Base-by-base conservation (phyloP, 306 rosid species). In the Gillenia trifoliata region DNA sequence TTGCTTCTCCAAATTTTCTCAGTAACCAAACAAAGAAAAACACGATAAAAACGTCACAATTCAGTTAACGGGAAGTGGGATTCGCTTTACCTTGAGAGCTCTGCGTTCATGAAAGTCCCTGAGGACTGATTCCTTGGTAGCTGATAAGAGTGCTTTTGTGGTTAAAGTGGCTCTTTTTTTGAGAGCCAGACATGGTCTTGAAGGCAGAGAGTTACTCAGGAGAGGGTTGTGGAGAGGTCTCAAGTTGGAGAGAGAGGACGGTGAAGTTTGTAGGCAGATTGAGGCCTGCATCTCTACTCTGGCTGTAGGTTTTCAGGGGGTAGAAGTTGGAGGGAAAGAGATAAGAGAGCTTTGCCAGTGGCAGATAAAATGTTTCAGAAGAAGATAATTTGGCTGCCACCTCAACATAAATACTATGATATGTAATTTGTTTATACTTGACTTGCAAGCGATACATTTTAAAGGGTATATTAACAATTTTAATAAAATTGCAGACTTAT, bases 51-150 rank as follows among this genome's bases (percentile, higher is more conserved):
- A 45, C 5, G 47, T 20, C 1, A 17, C 41, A 70, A 38, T 6
- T 3, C 49, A 26, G 33, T 55, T 22, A 74, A 52, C 1, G 31
- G 17, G 30, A 74, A 64, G 33, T 40, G 76, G 59, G 40, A 40
- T 60, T 75, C 36, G 38, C 17, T 47, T 70, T 71, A 93, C 98
- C 94, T 93, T 93, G 81, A 93, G 94, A 69, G 98, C 94, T 70
- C 76, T 85, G 66, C 86, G 79, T 40, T 93, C 82, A 13, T 83
- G 88, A 73, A 93, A 91, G 25, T 84, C 91, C 76, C 86, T 88
- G 77, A 93, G 73, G 64, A 91, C 91, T 49, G 76, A 45, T 70
- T 89, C 86, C 77, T 88, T 89, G 25, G 90, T 31, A 10, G 90
- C 82, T 60, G 93, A 89, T 1, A 87, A 82, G 63, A 83, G 76